Percentiles rank a stretch among this genome's conserved stretches.
These are phyloP conservation scores for Ampelomyces quisqualis DNA, from an alignment of 2,329 filamentous ascomycete genomes.

Conservation along the genomic window DNA sequence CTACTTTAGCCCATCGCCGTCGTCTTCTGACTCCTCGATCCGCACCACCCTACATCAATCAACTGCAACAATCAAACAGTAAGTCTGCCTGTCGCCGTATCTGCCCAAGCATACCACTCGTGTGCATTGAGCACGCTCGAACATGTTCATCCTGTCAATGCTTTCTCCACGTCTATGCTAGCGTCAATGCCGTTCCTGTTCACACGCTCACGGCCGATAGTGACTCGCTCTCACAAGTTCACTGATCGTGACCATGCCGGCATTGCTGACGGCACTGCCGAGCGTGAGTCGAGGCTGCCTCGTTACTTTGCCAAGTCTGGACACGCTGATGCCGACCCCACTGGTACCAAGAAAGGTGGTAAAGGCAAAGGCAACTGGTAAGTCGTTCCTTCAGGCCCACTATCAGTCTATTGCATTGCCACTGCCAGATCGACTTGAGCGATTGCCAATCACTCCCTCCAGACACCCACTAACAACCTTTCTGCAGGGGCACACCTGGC, in stretches of 20 bases:
- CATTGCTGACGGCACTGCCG: slow-evolving; percentile 70
- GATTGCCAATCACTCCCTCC: neutral
- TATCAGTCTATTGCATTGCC: slow-evolving; percentile 3
- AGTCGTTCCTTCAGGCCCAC: slow-evolving; percentile 38
- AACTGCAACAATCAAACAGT: slow-evolving; percentile 30
- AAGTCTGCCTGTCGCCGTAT: slow-evolving; percentile 17
- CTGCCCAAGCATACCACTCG: slow-evolving; percentile 1
- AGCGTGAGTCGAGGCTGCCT: slow-evolving; percentile 72
- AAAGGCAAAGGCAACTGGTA: slow-evolving; percentile 94
- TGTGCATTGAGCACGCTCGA: slow-evolving; percentile 8
- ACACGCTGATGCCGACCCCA: slow-evolving; percentile 77
- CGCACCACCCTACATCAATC: slow-evolving; percentile 9
- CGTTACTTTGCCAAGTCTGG: slow-evolving; percentile 92
- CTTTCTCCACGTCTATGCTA: neutral
- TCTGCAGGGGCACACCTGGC: slow-evolving; percentile 72
- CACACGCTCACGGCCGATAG: slow-evolving; percentile 50
- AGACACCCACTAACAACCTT: slow-evolving; percentile 16
- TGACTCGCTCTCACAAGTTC: slow-evolving; percentile 97
- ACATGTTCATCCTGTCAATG: slow-evolving; percentile 1
- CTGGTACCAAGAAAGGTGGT: slow-evolving; percentile 96
- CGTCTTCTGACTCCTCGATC: slow-evolving; percentile 20
- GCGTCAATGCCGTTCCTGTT: slow-evolving; percentile 1
- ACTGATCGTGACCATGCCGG: slow-evolving; percentile 89
- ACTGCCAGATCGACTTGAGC: too few relatives aligned
- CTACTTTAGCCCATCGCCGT: slow-evolving; percentile 30